phyloP scores from a whole-genome alignment of 2,329 filamentous ascomycete species.

The Sordariomycetes sp. region DNA sequence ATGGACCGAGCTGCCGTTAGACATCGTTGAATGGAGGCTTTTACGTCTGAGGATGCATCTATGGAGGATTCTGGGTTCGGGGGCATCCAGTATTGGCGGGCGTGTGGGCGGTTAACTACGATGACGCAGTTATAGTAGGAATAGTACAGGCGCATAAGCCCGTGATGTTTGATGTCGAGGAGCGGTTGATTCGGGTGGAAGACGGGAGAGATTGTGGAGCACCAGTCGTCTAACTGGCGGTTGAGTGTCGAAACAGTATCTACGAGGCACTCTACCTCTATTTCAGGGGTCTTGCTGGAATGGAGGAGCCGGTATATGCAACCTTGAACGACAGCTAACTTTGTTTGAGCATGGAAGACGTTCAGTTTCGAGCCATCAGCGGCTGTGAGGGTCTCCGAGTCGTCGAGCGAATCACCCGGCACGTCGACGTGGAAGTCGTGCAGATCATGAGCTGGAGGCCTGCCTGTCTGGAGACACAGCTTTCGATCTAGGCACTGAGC shows the following conservation, averaged over 20 bases:
- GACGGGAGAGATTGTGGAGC: background rate
- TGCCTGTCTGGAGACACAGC: constrained; percentile 11
- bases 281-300: background rate
- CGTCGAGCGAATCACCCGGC: constrained; percentile 5
- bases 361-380: background rate
- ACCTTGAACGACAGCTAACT: background rate
- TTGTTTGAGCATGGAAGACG: background rate
- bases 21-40: background rate
- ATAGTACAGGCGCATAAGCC: background rate
- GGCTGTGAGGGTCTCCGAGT: background rate
- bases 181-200: background rate
- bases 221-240: background rate
- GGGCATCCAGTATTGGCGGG: background rate
- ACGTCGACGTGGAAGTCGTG: constrained; percentile 14
- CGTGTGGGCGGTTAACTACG: background rate
- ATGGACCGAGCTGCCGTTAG: background rate
- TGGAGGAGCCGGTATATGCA: background rate
- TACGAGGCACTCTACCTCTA: background rate
- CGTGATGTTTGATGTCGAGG: background rate
- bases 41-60: background rate
- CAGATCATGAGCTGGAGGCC: constrained; percentile 12
- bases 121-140: background rate
- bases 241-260: background rate
- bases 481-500: constrained; percentile 12
- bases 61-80: background rate